These are phyloP conservation scores for Colletotrichum sp. DNA, from an alignment of 2,329 filamentous ascomycete species.

Conservation along the genomic window DNA sequence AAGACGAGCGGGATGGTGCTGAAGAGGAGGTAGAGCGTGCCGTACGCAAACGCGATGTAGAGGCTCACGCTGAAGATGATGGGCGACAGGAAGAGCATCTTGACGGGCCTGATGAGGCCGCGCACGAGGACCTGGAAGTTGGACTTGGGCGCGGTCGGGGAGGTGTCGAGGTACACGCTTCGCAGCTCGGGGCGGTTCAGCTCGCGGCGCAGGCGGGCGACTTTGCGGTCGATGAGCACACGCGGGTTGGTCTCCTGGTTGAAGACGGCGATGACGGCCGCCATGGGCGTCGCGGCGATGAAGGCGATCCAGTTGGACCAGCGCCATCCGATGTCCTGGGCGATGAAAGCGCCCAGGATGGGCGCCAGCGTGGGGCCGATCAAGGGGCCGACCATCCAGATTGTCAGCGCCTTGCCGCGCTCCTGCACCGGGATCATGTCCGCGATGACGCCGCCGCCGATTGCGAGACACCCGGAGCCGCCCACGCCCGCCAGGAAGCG, in stretches of 20 bases:
- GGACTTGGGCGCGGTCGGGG: conserved; percentile 33
- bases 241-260: conserved; percentile 50
- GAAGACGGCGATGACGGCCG: conserved; percentile 41
- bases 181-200: conserved; percentile 45
- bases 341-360: conserved; percentile 53
- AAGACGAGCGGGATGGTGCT: conserved; percentile 58
- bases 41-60: conserved; percentile 57
- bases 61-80: conserved; percentile 50
- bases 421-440: conserved; percentile 55
- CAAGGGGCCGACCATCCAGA: conserved; percentile 50
- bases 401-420: conserved; percentile 51
- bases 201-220: conserved; percentile 45
- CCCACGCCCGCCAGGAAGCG: conserved; percentile 64
- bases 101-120: conserved; percentile 55
- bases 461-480: conserved; percentile 57
- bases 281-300: conserved; percentile 43
- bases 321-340: conserved; percentile 53
- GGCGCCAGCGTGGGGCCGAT: conserved; percentile 50
- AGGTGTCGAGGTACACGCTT: conserved; percentile 11
- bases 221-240: conserved; percentile 57
- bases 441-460: conserved; percentile 59
- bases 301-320: conserved; percentile 59
- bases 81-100: conserved; percentile 53
- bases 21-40: conserved; percentile 58
- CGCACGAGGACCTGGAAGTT: conserved; percentile 32